Base-by-base conservation (phyloP, 2,329 filamentous ascomycete species). In the Aspergillus oerlinghausenensis region DNA sequence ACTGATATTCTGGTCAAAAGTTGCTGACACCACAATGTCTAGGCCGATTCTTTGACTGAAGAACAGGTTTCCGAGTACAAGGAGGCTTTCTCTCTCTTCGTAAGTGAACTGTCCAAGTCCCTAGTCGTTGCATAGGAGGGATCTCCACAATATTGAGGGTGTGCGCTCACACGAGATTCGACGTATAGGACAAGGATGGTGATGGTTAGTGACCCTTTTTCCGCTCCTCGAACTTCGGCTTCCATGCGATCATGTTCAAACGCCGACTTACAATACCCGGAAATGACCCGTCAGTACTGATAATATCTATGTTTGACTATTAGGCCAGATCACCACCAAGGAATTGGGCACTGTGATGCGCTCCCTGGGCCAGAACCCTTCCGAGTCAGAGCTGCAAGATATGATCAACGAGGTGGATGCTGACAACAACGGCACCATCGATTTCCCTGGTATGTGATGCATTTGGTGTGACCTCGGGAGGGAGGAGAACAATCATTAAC, bases 21-120 rank as follows among this genome's bases (percentile, higher is more conserved):
- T 61, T 57, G 60, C 71, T 73, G 61, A 71, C 57, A 64, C 60
- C 60, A 57, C 59, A 63, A 50, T 53, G 49, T 64, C 57, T 76
- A 97, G 93, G 93, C 93, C 77, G 94, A 99, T 78, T 93, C 93
- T 78, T 88, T 99, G 74, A 97, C 94, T 70, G 94, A 99, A 85
- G 94, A 99, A 83, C 94, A 99, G 86, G 94, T 99, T 77, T 97
- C 94, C 76, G 94, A 99, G 83, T 99, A 97, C 85, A 99, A 97
- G 89, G 94, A 99, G 83, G 94, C 94, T 55, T 99, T 99, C 82
- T 99, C 94, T 77, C 90, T 99, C 67, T 99, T 99, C 80, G 94
- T 99, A 88, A 88, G 94, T 87, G 19, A 55, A 42, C 48, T 55
- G 7, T 7, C 28, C 6, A 40, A 35, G 40, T 49, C 59, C 55